Conservation (phyloP, 257 asterid species). For the Rhazya stricta region DNA sequence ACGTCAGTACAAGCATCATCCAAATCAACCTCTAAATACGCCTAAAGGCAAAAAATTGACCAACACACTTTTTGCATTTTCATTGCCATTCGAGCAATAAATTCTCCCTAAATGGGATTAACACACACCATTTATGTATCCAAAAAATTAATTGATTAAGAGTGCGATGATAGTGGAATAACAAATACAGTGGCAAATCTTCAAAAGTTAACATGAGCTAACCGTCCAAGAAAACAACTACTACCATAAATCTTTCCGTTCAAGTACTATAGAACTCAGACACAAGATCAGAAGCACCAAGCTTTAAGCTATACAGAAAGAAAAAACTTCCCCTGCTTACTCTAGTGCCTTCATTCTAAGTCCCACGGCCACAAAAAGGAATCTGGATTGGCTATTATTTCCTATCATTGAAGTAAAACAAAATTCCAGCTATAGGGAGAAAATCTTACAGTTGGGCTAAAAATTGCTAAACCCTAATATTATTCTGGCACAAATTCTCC, state of each 20-base stretch:
- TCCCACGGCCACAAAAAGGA: neutral
- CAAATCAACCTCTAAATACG: neutral
- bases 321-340: neutral
- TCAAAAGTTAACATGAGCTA: neutral
- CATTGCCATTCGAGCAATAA: neutral
- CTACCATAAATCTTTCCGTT: neutral
- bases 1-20: neutral
- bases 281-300: neutral
- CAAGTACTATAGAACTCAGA: neutral
- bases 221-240: neutral
- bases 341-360: neutral
- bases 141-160: neutral
- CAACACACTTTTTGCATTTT: neutral
- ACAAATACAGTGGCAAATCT: neutral
- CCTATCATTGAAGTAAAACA: neutral
- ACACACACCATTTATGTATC: neutral
- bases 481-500: neutral
- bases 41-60: neutral
- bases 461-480: conserved; percentile 9
- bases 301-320: neutral
- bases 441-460: neutral
- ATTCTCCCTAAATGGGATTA: neutral
- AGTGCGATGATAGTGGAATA: neutral
- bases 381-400: neutral
- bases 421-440: neutral